phyloP scores from a whole-genome alignment of 805 yeast genomes.

The Wickerhamomyces mucosus region DNA sequence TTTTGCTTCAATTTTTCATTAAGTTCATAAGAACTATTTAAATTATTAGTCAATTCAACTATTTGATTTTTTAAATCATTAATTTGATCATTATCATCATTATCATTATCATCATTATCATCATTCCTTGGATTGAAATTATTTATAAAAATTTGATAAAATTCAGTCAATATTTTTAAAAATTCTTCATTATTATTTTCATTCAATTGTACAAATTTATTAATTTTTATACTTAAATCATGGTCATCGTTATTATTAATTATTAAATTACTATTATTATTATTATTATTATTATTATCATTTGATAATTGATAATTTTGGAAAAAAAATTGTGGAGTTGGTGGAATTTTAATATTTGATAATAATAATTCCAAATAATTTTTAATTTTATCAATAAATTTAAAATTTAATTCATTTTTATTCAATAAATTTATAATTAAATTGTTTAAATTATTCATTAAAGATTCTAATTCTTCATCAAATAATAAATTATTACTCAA shows the following conservation, averaged over 20 bases:
- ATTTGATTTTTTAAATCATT: constrained; percentile 9
- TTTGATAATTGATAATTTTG: constrained; percentile 1
- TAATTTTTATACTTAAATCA: background rate
- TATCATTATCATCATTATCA: constrained; percentile 1
- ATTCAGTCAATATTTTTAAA: constrained; percentile 8
- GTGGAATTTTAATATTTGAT: constrained; percentile 6
- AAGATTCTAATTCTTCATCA: constrained; percentile 14
- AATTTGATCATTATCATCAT: constrained; percentile 2
- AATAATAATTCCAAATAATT: constrained; percentile 1
- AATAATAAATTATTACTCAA: constrained; percentile 3
- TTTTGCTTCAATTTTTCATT: constrained; percentile 20
- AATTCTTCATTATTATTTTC: constrained; percentile 2
- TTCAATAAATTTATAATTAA: constrained; percentile 10
- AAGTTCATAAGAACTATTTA: constrained; percentile 15
- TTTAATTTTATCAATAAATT: constrained; percentile 5
- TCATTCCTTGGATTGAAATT: background rate
- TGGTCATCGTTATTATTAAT: constrained; percentile 4
- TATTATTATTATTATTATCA: background rate
- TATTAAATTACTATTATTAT: constrained; percentile 3
- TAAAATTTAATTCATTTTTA: constrained; percentile 5
- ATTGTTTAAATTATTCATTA: constrained; percentile 11
- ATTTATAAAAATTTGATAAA: constrained; percentile 11
- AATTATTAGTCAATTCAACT: constrained; percentile 8
- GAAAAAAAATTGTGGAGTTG: constrained; percentile 11
- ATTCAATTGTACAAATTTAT: background rate